Evolutionary conservation across 2,329 filamentous ascomycete species (phyloP).

Genomic region (Ascochyta fabae): DNA sequence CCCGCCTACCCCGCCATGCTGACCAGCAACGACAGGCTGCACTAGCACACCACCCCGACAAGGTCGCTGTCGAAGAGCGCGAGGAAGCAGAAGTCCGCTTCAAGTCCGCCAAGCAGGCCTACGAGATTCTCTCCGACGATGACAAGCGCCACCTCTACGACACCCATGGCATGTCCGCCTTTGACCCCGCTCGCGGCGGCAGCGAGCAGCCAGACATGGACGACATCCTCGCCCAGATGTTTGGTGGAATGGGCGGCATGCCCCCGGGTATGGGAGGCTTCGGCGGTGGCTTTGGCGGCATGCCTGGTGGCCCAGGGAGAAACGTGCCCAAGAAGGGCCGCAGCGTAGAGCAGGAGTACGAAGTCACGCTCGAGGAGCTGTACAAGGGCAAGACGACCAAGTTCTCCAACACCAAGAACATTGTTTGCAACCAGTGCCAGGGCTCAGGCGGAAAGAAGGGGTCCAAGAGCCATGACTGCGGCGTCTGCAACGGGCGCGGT

Average conservation of each 20-base stretch:
- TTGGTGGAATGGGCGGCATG: conserved; percentile 61
- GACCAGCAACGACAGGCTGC: conserved; percentile 67
- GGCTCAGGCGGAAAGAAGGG: conserved; percentile 91
- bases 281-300: conserved; percentile 57
- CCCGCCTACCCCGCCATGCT: conserved; percentile 6
- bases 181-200: conserved; percentile 76
- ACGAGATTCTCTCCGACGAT: conserved; percentile 97
- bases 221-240: conserved; percentile 94
- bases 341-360: conserved; percentile 89
- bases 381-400: conserved; percentile 99
- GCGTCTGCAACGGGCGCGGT: conserved; percentile 82
- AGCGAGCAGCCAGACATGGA: conserved; percentile 78
- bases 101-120: conserved; percentile 91
- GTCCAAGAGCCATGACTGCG: conserved; percentile 81
- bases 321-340: conserved; percentile 70
- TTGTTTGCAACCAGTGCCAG: conserved; percentile 86
- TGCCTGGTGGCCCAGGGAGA: conserved; percentile 57
- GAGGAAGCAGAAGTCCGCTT: conserved; percentile 88
- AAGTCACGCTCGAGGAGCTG: conserved; percentile 89
- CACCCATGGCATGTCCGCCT: conserved; percentile 92
- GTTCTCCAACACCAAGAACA: conserved; percentile 93
- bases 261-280: conserved; percentile 71
- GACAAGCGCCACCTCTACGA: conserved; percentile 93
- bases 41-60: conserved; percentile 90
- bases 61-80: conserved; percentile 85